Evolutionary conservation across 345 rosid species (phyloP).

Genomic region (Camelina laxa): DNA sequence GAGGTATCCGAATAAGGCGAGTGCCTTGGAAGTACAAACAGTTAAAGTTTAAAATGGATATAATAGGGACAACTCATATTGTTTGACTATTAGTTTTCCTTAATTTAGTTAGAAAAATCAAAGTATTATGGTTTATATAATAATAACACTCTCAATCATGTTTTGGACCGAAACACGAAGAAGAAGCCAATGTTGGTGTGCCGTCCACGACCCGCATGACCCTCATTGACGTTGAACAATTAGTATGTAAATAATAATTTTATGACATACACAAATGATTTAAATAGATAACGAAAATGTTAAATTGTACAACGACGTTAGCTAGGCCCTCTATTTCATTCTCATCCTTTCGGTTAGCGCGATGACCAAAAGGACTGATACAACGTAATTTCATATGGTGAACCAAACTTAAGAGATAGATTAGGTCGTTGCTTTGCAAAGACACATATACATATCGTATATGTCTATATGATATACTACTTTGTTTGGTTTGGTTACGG

Average conservation of each 20-base stretch:
- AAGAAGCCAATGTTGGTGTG: constrained; percentile 42
- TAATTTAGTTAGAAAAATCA: constrained; percentile 18
- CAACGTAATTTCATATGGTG: constrained; percentile 2
- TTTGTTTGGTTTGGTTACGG: not conserved
- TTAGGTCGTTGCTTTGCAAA: constrained; percentile 8
- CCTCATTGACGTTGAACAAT: constrained; percentile 34
- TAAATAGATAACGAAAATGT: not conserved
- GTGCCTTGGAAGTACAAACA: constrained; percentile 27
- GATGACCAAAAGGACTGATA: not conserved
- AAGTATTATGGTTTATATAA: constrained; percentile 12
- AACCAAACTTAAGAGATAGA: not conserved
- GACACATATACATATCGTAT: not conserved
- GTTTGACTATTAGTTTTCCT: constrained; percentile 16
- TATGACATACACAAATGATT: not conserved
- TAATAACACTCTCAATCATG: constrained; percentile 29
- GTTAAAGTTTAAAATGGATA: not conserved
- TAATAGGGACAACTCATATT: not conserved
- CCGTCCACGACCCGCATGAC: constrained; percentile 53
- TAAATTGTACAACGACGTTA: not conserved
- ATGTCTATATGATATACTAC: not conserved
- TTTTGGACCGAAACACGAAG: constrained; percentile 44
- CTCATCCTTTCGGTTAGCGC: not conserved
- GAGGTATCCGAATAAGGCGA: not conserved
- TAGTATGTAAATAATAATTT: too few species aligned
- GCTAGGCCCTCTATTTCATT: not conserved